Evolutionary conservation across 805 yeast genomes (phyloP).

Genomic region (Candida coleopterorum): DNA sequence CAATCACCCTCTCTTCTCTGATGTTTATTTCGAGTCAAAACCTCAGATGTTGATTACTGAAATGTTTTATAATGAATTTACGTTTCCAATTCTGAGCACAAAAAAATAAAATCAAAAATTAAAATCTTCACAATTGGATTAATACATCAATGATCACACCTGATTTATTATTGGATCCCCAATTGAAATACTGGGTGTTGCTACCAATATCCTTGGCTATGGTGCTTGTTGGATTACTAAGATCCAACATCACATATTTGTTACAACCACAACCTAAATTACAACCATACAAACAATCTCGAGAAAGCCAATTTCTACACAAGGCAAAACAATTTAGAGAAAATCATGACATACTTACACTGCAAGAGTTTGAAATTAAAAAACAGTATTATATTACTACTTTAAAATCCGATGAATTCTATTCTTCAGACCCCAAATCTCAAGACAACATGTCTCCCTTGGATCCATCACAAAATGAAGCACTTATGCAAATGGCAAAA

Average conservation of each 20-base stretch:
- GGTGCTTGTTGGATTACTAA: conserved; percentile 78
- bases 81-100: too few relatives aligned
- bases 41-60: too few relatives aligned
- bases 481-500: conserved; percentile 71
- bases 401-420: conserved; percentile 50
- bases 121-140: neutral
- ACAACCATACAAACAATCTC: conserved; percentile 43
- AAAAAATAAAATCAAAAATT: neutral
- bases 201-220: conserved; percentile 85
- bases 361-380: conserved; percentile 49
- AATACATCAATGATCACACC: conserved; percentile 11
- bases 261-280: conserved; percentile 56
- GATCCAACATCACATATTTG: conserved; percentile 62
- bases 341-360: conserved; percentile 49
- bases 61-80: too few relatives aligned
- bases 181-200: conserved; percentile 82
- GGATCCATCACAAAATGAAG: conserved; percentile 69
- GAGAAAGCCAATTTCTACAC: conserved; percentile 50
- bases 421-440: conserved; percentile 30
- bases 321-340: conserved; percentile 55
- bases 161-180: conserved; percentile 64
- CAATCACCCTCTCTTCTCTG: too few relatives aligned
- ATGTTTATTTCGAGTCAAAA: too few relatives aligned
- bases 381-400: conserved; percentile 43
- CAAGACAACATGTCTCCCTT: conserved; percentile 52